These are phyloP conservation scores for Zopfochytrium polystomum DNA, from an alignment of 371 early-diverging fungal genomes.

Conservation along the genomic window DNA sequence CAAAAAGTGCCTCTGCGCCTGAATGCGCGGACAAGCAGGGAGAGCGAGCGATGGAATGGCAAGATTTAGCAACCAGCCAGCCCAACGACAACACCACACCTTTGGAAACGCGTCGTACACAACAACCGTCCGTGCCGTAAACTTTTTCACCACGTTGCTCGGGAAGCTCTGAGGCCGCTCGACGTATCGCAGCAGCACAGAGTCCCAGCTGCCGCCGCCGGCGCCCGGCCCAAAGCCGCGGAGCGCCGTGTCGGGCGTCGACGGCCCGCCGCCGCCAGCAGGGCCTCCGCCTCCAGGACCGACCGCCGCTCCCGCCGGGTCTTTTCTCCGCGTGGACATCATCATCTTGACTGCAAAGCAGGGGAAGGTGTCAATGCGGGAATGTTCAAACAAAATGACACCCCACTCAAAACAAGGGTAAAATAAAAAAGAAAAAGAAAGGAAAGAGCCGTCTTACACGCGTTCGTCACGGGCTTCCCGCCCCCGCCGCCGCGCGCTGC, in stretches of 20 bases:
- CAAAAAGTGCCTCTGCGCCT: slow-evolving; percentile 42
- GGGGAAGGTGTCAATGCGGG: too few relatives aligned
- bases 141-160: slow-evolving; percentile 27
- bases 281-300: too few relatives aligned
- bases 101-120: slow-evolving; percentile 54
- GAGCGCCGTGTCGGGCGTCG: slow-evolving; percentile 2
- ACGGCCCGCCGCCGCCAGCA: too few relatives aligned
- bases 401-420: too few relatives aligned
- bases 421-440: too few relatives aligned
- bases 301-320: too few relatives aligned
- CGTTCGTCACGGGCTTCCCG: too few relatives aligned
- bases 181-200: slow-evolving; percentile 15
- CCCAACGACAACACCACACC: slow-evolving; percentile 30
- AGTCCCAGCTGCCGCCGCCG: slow-evolving; percentile 16
- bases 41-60: not conserved
- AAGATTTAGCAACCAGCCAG: not conserved
- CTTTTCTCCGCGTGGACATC: too few relatives aligned
- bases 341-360: too few relatives aligned
- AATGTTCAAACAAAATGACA: too few relatives aligned
- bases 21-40: not conserved
- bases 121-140: slow-evolving; percentile 40
- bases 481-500: too few relatives aligned
- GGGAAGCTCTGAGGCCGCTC: slow-evolving; percentile 38
- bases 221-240: slow-evolving; percentile 2
- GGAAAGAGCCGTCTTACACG: too few relatives aligned